Percentiles rank a stretch among this genome's conserved stretches.
phyloP scores from a whole-genome alignment of 1,284 basidiomycete species.

The Ganoderma leucocontextum region DNA sequence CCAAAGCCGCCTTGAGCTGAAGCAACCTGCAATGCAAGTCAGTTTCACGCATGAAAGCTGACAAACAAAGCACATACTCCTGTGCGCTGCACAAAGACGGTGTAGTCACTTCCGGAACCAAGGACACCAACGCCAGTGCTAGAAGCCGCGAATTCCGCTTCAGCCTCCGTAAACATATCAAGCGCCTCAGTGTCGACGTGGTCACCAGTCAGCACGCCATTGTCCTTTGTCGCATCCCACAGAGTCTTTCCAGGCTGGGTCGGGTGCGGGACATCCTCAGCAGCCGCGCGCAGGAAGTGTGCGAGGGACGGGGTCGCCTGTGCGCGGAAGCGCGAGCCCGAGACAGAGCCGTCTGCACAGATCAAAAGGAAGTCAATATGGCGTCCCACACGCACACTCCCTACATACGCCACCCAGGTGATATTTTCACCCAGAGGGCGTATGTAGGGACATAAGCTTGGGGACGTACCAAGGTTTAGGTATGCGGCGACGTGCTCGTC shows the following conservation, averaged over 20 bases:
- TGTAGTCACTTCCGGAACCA: slow-evolving; percentile 76
- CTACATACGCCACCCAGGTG: background rate
- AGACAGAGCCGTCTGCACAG: slow-evolving; percentile 62
- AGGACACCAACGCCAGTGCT: slow-evolving; percentile 48
- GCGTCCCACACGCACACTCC: background rate
- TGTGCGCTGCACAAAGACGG: slow-evolving; percentile 74
- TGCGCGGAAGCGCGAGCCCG: slow-evolving; percentile 69
- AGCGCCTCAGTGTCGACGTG: slow-evolving; percentile 40
- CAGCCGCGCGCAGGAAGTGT: slow-evolving; percentile 71
- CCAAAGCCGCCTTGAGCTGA: slow-evolving; percentile 59
- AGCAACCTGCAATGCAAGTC: slow-evolving; percentile 49
- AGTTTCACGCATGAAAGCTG: background rate
- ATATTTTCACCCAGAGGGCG: background rate
- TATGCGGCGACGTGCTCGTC: slow-evolving; percentile 82
- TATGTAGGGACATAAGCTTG: slow-evolving; percentile 5
- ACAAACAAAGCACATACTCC: slow-evolving; percentile 45
- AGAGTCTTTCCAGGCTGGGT: slow-evolving; percentile 59
- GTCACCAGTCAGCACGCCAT: slow-evolving; percentile 57
- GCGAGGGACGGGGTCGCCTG: slow-evolving; percentile 81
- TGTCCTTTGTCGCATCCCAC: slow-evolving; percentile 70
- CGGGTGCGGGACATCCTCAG: slow-evolving; percentile 74
- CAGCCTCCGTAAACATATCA: slow-evolving; percentile 34
- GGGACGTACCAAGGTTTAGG: slow-evolving; percentile 74
- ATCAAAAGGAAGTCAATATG: slow-evolving; percentile 9
- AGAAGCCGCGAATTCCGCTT: slow-evolving; percentile 38